Evolutionary conservation across 2,329 filamentous ascomycete species (phyloP).

Genomic region (Fusarium miscanthi): DNA sequence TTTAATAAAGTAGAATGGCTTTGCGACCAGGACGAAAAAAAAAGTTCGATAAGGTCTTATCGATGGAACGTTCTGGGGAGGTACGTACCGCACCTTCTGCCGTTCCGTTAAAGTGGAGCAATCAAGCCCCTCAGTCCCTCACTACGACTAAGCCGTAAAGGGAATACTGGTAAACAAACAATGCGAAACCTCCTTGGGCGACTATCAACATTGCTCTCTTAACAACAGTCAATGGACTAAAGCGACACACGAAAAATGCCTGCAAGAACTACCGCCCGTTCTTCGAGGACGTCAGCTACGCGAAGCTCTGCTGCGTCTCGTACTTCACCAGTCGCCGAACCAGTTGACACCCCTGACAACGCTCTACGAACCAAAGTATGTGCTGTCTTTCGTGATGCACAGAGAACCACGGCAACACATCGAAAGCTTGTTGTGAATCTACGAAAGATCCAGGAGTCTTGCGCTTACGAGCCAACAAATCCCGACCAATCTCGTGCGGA

Average conservation of each 20-base stretch:
- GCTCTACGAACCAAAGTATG: slow-evolving; percentile 79
- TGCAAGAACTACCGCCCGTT: slow-evolving; percentile 59
- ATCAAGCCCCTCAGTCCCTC: slow-evolving; percentile 14
- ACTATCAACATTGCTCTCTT: slow-evolving; percentile 12
- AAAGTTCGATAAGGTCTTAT: slow-evolving; percentile 29
- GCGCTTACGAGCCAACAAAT: slow-evolving; percentile 72
- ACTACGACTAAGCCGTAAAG: slow-evolving; percentile 43
- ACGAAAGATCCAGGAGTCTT: slow-evolving; percentile 90
- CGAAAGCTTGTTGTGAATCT: slow-evolving; percentile 88
- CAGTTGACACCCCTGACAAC: slow-evolving; percentile 77
- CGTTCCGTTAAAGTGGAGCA: neutral
- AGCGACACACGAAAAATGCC: slow-evolving; percentile 56
- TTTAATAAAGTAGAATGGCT: slow-evolving; percentile 11
- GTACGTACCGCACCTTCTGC: neutral
- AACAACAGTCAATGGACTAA: slow-evolving; percentile 8
- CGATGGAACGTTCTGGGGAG: neutral
- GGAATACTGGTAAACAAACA: slow-evolving; percentile 48
- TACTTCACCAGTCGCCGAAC: slow-evolving; percentile 71
- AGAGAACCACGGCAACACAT: slow-evolving; percentile 89
- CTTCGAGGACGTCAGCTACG: slow-evolving; percentile 58
- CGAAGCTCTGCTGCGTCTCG: slow-evolving; percentile 61
- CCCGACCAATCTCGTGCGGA: slow-evolving; percentile 65
- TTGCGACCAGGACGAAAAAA: slow-evolving; percentile 27
- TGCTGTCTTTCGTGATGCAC: slow-evolving; percentile 80
- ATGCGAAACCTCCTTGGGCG: slow-evolving; percentile 34